Evolutionary conservation across 768 basidiomycete species (phyloP).

Genomic region (Daedalea quercina): DNA sequence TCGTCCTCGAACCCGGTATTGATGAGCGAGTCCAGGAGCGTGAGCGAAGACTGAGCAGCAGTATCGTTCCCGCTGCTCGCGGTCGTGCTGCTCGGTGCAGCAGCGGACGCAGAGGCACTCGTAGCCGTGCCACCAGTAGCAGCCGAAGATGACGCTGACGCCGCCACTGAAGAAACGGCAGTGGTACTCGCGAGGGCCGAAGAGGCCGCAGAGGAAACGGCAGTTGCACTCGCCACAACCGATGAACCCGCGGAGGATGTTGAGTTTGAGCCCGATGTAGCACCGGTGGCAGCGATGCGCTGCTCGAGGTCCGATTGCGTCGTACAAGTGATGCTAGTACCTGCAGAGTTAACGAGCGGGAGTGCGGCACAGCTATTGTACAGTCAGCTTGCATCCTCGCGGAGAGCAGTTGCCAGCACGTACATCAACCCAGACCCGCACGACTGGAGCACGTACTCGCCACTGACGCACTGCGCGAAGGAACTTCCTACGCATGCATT

Average conservation of each 20-base stretch:
- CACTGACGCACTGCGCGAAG: constrained; percentile 53
- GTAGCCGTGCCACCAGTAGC: constrained; percentile 7
- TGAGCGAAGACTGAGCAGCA: constrained; percentile 40
- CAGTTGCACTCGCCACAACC: background rate
- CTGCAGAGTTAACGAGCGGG: constrained; percentile 41
- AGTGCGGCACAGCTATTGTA: constrained; percentile 32
- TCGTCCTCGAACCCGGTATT: constrained; percentile 47
- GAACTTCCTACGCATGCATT: constrained; percentile 41
- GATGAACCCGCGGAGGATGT: constrained; percentile 3
- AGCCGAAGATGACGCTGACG: too few relatives aligned
- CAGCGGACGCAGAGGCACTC: constrained; percentile 9
- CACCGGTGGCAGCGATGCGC: constrained; percentile 37
- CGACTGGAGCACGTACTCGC: constrained; percentile 25
- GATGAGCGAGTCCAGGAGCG: constrained; percentile 43
- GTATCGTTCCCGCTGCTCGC: background rate
- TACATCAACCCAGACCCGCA: constrained; percentile 20
- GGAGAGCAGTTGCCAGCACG: background rate
- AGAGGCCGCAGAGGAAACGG: background rate
- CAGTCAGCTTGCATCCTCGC: background rate
- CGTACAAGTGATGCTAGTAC: constrained; percentile 47
- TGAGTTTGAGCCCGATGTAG: constrained; percentile 8
- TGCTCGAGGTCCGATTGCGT: constrained; percentile 38
- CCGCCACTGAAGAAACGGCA: constrained; percentile 3
- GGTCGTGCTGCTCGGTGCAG: background rate
- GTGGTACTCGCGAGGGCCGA: constrained; percentile 1